These are phyloP conservation scores for Malus hybrid DNA, from an alignment of 331 rosid genomes.

Conservation along the genomic window DNA sequence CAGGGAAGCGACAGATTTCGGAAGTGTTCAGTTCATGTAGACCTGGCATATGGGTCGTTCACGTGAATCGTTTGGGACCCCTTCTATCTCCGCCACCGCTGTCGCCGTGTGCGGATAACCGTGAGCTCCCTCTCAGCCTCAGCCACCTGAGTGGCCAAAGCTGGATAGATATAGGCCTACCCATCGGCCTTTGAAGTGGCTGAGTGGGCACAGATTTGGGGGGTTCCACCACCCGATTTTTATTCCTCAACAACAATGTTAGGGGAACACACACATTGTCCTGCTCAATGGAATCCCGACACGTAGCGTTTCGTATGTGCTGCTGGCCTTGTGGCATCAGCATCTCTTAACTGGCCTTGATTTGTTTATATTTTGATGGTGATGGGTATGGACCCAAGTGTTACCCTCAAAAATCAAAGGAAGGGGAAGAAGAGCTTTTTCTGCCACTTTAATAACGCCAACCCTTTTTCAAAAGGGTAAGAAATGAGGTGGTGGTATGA, in stretches of 20 bases:
- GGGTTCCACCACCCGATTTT: slow-evolving; percentile 21
- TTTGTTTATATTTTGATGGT: slow-evolving; percentile 30
- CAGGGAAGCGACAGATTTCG: background rate
- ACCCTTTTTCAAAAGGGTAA: background rate
- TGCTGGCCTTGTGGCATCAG: slow-evolving; percentile 23
- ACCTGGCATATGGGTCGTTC: background rate
- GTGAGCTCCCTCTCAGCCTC: background rate
- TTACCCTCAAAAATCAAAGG: background rate
- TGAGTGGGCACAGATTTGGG: slow-evolving; percentile 11
- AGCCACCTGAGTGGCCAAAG: background rate
- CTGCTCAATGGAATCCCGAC: slow-evolving; percentile 3
- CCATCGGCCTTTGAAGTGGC: background rate
- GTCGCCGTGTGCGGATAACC: slow-evolving; percentile 15
- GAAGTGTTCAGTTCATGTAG: background rate
- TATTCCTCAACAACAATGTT: slow-evolving; percentile 16
- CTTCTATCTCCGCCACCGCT: no score
- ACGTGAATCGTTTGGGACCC: background rate
- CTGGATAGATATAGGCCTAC: background rate
- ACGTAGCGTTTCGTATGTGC: slow-evolving; percentile 26
- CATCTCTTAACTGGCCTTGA: slow-evolving; percentile 35
- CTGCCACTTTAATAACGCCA: no score
- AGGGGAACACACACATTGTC: slow-evolving; percentile 7
- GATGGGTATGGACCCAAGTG: slow-evolving; percentile 13
- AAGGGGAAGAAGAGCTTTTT: background rate
- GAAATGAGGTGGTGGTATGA: background rate